These are phyloP conservation scores for Dactylellina haptotyla DNA, from an alignment of 2,329 filamentous ascomycete species.

Conservation along the genomic window DNA sequence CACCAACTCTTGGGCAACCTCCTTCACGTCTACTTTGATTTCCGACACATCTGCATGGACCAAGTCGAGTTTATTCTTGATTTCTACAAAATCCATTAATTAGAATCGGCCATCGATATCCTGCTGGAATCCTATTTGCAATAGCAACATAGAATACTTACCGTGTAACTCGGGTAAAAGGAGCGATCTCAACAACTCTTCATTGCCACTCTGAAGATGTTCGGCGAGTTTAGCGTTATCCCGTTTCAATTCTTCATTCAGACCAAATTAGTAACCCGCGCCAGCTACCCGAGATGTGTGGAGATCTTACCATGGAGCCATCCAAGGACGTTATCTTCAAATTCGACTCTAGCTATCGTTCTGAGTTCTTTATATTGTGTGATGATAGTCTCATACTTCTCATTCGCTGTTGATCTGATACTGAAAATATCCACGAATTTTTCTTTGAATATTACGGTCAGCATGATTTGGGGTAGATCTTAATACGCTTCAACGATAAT, in stretches of 20 bases:
- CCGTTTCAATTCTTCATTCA: slow-evolving; percentile 13
- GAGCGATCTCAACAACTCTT: slow-evolving; percentile 6
- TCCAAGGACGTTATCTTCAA: slow-evolving; percentile 36
- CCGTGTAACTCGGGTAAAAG: slow-evolving; percentile 18
- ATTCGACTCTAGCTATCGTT: slow-evolving; percentile 10
- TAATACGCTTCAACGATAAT: not conserved
- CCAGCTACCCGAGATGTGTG: not conserved
- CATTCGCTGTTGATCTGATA: slow-evolving; percentile 20
- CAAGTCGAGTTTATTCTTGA: slow-evolving; percentile 16
- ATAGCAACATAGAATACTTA: not conserved
- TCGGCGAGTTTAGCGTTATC: slow-evolving; percentile 34
- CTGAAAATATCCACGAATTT: slow-evolving; percentile 38
- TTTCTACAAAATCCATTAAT: slow-evolving; percentile 6
- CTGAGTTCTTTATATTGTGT: slow-evolving; percentile 36
- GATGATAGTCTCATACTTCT: slow-evolving; percentile 39
- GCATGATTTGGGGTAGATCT: not conserved
- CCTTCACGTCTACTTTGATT: slow-evolving; percentile 13
- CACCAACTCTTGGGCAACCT: slow-evolving; percentile 16
- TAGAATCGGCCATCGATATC: not conserved
- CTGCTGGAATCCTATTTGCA: not conserved
- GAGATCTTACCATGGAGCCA: slow-evolving; percentile 24
- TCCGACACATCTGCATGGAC: slow-evolving; percentile 20
- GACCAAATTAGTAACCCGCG: not conserved
- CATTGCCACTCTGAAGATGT: slow-evolving; percentile 13
- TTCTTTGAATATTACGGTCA: slow-evolving; percentile 14